A percentile compares a stretch with the other conserved stretches of the same genome.
phyloP scores from a whole-genome alignment of 768 basidiomycete genomes.

The Russula virescens region DNA sequence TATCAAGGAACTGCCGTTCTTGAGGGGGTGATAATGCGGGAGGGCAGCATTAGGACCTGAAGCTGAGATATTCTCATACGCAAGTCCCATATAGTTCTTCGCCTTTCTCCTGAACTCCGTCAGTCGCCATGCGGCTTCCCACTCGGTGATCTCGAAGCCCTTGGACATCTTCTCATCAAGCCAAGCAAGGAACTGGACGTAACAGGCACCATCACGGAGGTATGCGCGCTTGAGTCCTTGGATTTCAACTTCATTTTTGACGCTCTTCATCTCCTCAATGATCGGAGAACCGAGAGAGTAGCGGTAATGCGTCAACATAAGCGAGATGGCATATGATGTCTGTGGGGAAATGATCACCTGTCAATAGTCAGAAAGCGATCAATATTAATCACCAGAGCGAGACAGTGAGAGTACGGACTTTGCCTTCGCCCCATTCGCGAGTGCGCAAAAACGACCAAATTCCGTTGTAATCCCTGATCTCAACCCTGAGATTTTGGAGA shows the following conservation, averaged over 20 bases:
- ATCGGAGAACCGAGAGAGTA: slow-evolving; percentile 68
- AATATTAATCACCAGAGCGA: neutral
- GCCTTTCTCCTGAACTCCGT: slow-evolving; percentile 67
- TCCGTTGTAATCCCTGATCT: slow-evolving; percentile 63
- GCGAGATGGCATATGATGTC: slow-evolving; percentile 76
- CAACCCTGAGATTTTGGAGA: slow-evolving; percentile 50
- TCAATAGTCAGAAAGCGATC: neutral
- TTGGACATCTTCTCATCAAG: slow-evolving; percentile 72
- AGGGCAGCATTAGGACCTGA: slow-evolving; percentile 88
- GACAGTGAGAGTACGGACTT: slow-evolving; percentile 36
- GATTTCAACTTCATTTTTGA: slow-evolving; percentile 87
- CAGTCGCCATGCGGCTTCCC: slow-evolving; percentile 82
- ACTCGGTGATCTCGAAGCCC: slow-evolving; percentile 84
- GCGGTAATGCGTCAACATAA: slow-evolving; percentile 78
- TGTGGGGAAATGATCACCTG: slow-evolving; percentile 65
- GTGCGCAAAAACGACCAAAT: slow-evolving; percentile 73
- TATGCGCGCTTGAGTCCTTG: slow-evolving; percentile 81
- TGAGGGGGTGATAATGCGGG: slow-evolving; percentile 85
- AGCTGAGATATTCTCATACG: slow-evolving; percentile 87
- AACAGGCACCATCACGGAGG: slow-evolving; percentile 83
- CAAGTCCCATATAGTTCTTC: slow-evolving; percentile 76
- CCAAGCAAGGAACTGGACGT: slow-evolving; percentile 85
- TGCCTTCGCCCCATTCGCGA: slow-evolving; percentile 75
- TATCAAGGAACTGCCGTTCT: slow-evolving; percentile 62
- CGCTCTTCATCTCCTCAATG: slow-evolving; percentile 71